Conservation (phyloP, 139 green algal species). For the Chlorella ohadii region DNA sequence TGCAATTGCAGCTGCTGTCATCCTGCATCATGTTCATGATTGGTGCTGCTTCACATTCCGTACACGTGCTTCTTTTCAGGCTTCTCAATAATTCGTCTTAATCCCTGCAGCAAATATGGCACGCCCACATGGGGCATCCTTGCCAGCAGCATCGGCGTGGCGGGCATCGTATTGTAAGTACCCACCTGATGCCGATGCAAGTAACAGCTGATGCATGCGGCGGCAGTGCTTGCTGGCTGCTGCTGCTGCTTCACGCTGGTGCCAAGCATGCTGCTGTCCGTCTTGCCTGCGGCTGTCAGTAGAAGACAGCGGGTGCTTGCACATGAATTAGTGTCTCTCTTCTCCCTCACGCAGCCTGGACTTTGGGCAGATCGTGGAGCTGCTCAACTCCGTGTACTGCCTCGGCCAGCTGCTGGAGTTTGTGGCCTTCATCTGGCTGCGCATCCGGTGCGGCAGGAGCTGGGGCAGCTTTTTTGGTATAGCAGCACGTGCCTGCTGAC, state of each 20-base stretch:
- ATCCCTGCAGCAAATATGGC: slow-evolving; percentile 74
- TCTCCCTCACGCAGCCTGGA: slow-evolving; percentile 35
- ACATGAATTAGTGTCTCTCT: too few species aligned
- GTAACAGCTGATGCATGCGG: not conserved
- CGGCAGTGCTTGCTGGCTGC: not conserved
- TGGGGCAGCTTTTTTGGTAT: too few species aligned
- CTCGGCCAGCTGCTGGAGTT: slow-evolving; percentile 97
- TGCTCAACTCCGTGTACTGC: slow-evolving; percentile 97
- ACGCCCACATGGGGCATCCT: slow-evolving; percentile 92
- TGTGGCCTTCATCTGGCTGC: slow-evolving; percentile 89
- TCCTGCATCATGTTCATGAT: too few species aligned
- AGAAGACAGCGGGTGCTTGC: too few species aligned
- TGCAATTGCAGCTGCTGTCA: too few species aligned
- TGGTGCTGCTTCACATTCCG: too few species aligned
- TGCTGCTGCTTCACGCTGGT: not conserved
- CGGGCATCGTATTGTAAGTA: slow-evolving; percentile 62
- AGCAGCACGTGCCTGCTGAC: too few species aligned
- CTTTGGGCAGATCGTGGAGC: slow-evolving; percentile 76
- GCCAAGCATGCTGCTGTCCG: not conserved
- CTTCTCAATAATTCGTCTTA: too few species aligned
- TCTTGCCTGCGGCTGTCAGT: not conserved
- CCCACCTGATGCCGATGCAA: too few species aligned
- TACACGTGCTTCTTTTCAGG: too few species aligned
- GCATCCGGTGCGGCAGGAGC: slow-evolving; percentile 63
- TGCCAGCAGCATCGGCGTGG: slow-evolving; percentile 79